These are phyloP conservation scores for Psophocarpus tetragonolobus DNA, from an alignment of 306 rosid species.

Conservation along the genomic window DNA sequence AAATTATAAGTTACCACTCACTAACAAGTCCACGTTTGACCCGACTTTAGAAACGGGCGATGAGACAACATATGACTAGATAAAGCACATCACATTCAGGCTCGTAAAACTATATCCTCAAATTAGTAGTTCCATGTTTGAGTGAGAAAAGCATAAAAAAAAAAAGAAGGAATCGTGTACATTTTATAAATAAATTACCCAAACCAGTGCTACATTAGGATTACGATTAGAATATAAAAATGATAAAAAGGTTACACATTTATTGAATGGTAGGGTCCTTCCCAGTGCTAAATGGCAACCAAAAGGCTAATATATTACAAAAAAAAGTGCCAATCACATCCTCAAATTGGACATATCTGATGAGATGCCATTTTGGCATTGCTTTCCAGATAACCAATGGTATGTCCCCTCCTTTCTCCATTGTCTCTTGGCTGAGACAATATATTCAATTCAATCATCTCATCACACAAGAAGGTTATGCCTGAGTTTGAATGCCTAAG, in stretches of 20 bases:
- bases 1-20: neutral
- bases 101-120: neutral
- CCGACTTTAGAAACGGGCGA: neutral
- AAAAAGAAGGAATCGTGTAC: neutral
- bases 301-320: slow-evolving; percentile 29
- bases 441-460: slow-evolving; percentile 9
- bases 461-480: slow-evolving; percentile 7
- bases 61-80: neutral
- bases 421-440: slow-evolving; percentile 18
- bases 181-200: neutral
- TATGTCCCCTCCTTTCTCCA: slow-evolving; percentile 24
- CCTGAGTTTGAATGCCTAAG: slow-evolving; percentile 16
- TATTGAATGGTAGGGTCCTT: slow-evolving; percentile 22
- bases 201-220: neutral
- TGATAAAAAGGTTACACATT: slow-evolving; percentile 10
- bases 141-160: neutral
- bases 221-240: neutral
- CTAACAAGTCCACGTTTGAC: neutral
- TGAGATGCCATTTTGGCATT: slow-evolving; percentile 39
- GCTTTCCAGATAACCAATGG: slow-evolving; percentile 23
- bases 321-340: slow-evolving; percentile 28
- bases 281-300: slow-evolving; percentile 15
- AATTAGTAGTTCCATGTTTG: neutral
- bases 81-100: neutral
- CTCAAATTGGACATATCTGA: slow-evolving; percentile 21